phyloP scores from a whole-genome alignment of 768 basidiomycete species.

The Tylopilus rubrobrunneus region DNA sequence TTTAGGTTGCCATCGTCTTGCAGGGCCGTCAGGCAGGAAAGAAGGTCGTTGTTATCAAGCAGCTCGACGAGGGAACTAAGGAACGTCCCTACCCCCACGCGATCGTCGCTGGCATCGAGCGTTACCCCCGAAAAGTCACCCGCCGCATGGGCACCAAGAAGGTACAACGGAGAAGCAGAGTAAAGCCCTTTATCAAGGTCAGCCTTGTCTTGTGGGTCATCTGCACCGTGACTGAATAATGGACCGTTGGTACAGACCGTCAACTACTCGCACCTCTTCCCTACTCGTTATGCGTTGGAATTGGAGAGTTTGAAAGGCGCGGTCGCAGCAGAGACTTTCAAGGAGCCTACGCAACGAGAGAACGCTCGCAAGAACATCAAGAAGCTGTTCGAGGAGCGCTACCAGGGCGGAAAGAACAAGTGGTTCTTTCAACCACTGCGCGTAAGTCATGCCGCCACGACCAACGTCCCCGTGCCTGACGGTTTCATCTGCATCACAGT shows the following conservation, averaged over 20 bases:
- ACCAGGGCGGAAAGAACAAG: slow-evolving; percentile 91
- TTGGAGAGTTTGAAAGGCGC: slow-evolving; percentile 90
- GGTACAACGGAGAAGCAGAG: slow-evolving; percentile 85
- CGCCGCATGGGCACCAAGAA: slow-evolving; percentile 97
- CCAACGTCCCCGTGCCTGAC: slow-evolving; percentile 3
- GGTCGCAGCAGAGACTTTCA: slow-evolving; percentile 87
- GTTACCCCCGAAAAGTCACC: slow-evolving; percentile 97
- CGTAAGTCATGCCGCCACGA: slow-evolving; percentile 40
- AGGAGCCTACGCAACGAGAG: slow-evolving; percentile 94
- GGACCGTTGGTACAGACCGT: slow-evolving; percentile 50
- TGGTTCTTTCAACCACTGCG: slow-evolving; percentile 93
- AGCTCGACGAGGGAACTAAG: slow-evolving; percentile 95
- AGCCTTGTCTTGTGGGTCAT: slow-evolving; percentile 18
- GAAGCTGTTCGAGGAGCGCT: slow-evolving; percentile 94
- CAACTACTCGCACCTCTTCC: slow-evolving; percentile 99
- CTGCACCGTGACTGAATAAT: not conserved
- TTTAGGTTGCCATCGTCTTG: slow-evolving; percentile 90
- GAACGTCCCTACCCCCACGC: slow-evolving; percentile 96
- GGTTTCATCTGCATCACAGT: slow-evolving; percentile 18
- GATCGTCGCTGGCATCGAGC: slow-evolving; percentile 96
- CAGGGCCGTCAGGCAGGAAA: slow-evolving; percentile 99
- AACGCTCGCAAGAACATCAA: slow-evolving; percentile 94
- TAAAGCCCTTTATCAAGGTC: slow-evolving; percentile 99
- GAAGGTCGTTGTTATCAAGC: slow-evolving; percentile 99
- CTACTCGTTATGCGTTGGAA: slow-evolving; percentile 97